phyloP scores from a whole-genome alignment of 1,284 basidiomycete species.

The Cerioporus squamosus region DNA sequence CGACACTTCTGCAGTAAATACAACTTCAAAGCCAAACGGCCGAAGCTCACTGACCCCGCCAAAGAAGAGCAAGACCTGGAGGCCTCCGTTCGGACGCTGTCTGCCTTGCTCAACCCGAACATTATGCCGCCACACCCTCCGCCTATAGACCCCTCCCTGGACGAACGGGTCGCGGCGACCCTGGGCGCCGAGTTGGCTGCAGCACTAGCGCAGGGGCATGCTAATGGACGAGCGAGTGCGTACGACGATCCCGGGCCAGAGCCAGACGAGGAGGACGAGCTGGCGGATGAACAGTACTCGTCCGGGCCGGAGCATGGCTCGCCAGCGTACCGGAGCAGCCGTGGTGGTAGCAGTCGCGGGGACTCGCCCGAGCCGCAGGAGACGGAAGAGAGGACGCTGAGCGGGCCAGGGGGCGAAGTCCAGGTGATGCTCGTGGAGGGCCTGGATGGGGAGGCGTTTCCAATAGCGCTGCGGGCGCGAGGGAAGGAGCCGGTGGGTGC shows the following conservation, averaged over 20 bases:
- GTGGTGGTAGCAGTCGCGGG: constrained; percentile 11
- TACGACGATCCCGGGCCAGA: constrained; percentile 16
- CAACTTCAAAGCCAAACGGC: constrained; percentile 73
- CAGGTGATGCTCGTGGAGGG: constrained; percentile 26
- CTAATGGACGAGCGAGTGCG: constrained; percentile 1
- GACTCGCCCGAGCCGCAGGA: constrained; percentile 5
- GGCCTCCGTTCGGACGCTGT: constrained; percentile 73
- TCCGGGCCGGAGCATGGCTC: constrained; percentile 27
- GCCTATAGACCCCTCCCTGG: constrained; percentile 51
- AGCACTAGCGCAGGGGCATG: constrained; percentile 58
- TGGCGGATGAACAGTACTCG: constrained; percentile 49
- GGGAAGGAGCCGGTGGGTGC: constrained; percentile 50
- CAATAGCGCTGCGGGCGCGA: constrained; percentile 63
- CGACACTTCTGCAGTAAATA: constrained; percentile 56
- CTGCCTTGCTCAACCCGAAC: constrained; percentile 53
- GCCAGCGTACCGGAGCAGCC: constrained; percentile 20
- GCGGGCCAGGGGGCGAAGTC: constrained; percentile 16
- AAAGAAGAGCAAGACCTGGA: constrained; percentile 56
- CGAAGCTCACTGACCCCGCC: constrained; percentile 51
- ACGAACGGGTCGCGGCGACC: constrained; percentile 60
- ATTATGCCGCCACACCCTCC: constrained; percentile 3
- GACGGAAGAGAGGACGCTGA: constrained; percentile 7
- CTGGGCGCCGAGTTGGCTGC: constrained; percentile 78
- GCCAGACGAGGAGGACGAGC: constrained; percentile 29
- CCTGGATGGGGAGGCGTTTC: constrained; percentile 51